Evolutionary conservation across 139 green algal species (phyloP).

Genomic region (Coelastrella sp.): DNA sequence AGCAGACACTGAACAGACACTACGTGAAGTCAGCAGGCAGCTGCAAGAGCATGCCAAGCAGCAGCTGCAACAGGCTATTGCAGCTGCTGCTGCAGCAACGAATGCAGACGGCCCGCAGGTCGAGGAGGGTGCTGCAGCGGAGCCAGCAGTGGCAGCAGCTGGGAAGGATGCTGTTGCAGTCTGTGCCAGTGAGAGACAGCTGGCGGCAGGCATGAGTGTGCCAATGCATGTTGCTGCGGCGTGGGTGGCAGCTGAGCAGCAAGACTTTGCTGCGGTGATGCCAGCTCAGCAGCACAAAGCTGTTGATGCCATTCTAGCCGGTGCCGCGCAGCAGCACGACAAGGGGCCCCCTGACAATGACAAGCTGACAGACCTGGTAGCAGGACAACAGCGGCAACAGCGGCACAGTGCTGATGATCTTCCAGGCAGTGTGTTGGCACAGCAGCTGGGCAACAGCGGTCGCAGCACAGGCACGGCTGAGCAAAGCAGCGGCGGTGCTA

Average conservation of each 20-base stretch:
- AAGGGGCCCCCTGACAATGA: neutral
- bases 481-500: constrained; percentile 21
- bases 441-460: constrained; percentile 38
- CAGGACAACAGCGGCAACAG: no score
- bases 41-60: constrained; percentile 12
- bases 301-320: neutral
- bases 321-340: neutral
- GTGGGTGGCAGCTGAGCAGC: constrained; percentile 39
- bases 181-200: no score
- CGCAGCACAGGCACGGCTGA: constrained; percentile 40
- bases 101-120: neutral
- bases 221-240: constrained; percentile 24
- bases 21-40: constrained; percentile 40
- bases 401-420: no score
- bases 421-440: no score
- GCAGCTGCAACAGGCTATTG: constrained; percentile 9
- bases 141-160: neutral
- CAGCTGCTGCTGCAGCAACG: neutral
- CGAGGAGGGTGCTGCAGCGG: neutral
- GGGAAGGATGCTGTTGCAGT: constrained; percentile 7
- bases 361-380: no score
- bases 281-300: neutral
- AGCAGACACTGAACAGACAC: constrained; percentile 19
- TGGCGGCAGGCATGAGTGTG: neutral
- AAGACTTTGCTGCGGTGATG: neutral